A percentile compares a stretch with the other conserved stretches of the same genome.
Evolutionary conservation across 192 early-diverging fungal species (phyloP).

Genomic region (Ambispora gerdemannii): DNA sequence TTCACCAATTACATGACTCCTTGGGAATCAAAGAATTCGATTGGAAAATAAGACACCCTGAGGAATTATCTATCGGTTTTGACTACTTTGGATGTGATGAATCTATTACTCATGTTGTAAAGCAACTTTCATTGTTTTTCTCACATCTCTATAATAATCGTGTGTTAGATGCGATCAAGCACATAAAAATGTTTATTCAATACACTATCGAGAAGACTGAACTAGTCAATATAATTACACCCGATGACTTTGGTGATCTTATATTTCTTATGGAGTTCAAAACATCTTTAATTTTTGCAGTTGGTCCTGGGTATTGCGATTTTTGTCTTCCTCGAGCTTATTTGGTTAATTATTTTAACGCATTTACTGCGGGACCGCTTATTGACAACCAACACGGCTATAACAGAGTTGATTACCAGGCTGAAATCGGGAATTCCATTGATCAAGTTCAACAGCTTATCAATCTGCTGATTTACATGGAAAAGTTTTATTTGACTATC

Average conservation of each 20-base stretch:
- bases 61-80: slow-evolving; percentile 9
- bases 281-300: not conserved
- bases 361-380: not conserved
- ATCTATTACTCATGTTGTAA: slow-evolving; percentile 3
- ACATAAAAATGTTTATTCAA: too few species aligned
- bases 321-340: too few species aligned
- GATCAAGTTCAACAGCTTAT: slow-evolving; percentile 8
- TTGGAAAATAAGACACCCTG: not conserved
- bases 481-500: not conserved
- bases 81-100: not conserved
- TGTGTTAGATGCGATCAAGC: not conserved
- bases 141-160: not conserved
- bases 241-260: slow-evolving; percentile 8
- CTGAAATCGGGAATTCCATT: not conserved
- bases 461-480: not conserved
- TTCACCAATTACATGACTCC: not conserved
- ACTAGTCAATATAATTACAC: not conserved
- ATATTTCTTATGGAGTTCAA: slow-evolving; percentile 16
- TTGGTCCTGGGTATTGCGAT: not conserved
- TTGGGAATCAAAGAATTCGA: not conserved
- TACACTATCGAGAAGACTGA: not conserved
- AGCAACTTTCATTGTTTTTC: slow-evolving; percentile 1
- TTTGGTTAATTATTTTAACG: too few species aligned
- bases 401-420: not conserved
- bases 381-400: not conserved